Evolutionary conservation across 495 filamentous ascomycete species (phyloP), one percentile per base, ranked within the genome.

Genomic region (Tuber borchii): DNA sequence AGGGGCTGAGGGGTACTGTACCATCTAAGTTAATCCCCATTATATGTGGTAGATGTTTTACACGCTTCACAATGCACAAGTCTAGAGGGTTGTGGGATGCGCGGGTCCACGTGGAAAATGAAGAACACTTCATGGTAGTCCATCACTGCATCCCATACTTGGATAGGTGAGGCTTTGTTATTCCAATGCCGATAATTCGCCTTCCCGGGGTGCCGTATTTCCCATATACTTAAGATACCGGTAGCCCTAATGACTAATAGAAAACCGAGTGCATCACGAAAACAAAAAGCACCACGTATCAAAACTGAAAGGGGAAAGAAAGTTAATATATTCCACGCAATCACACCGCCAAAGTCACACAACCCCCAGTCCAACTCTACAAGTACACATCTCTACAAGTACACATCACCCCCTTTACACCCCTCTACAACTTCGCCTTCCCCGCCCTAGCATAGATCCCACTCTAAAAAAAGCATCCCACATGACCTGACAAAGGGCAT

Each of bases 371-470:
- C 26, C 56, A 17, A 34, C 56, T 34, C 56, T 34, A 65, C 34
- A 72, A 48, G 71, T 72, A 48, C 71, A 72, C 71, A 45, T 37
- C 7, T 8, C 37, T n/a, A n/a, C n/a, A n/a, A n/a, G n/a, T n/a
- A n/a, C n/a, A n/a, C n/a, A 37, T 37, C 34, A 37, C 72, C 34
- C 1, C 56, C 16, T 46, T 17, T 44, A 44, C 8, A 69, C 70
- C 74, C 43, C 51, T 26, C 86, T 88, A 95, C 85, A 97, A 87
- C 87, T 97, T 97, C 80, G 93, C 90, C 87, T 92, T 93, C 12
- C 87, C 86, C 81, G 87, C 89, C 84, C 91, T 90, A 75, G 93
- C 92, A 87, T n/a, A n/a, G n/a, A n/a, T n/a, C n/a, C n/a, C n/a
- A n/a, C n/a, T n/a, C n/a, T n/a, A n/a, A n/a, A n/a, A n/a, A n/a